Conservation (phyloP, 441 rosid species). For the Biscutella auriculata region DNA sequence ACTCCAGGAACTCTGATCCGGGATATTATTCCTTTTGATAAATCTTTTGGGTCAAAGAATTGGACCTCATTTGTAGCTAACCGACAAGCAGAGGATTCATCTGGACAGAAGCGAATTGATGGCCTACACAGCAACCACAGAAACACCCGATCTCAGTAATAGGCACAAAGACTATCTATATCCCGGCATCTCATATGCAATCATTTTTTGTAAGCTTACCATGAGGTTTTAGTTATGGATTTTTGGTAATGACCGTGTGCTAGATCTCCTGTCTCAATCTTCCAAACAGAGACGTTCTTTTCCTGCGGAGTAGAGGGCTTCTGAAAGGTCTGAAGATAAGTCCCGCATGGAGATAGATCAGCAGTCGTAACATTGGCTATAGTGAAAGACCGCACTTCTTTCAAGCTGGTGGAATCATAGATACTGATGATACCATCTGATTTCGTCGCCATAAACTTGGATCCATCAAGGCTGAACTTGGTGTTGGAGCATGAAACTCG, state of each 20-base stretch:
- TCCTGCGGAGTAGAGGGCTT: conserved; percentile 65
- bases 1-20: conserved; percentile 64
- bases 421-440: conserved; percentile 36
- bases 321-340: conserved; percentile 80
- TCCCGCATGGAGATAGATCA: conserved; percentile 60
- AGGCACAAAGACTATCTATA: background rate
- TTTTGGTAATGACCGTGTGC: conserved; percentile 63
- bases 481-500: conserved; percentile 50
- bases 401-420: conserved; percentile 46
- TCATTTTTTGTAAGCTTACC: conserved; percentile 29
- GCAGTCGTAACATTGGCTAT: conserved; percentile 49
- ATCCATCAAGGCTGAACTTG: conserved; percentile 61
- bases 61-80: conserved; percentile 83
- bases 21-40: conserved; percentile 54
- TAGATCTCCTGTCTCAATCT: conserved; percentile 43
- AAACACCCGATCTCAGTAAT: conserved; percentile 7
- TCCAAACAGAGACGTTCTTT: conserved; percentile 70
- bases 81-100: conserved; percentile 75
- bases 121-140: conserved; percentile 47
- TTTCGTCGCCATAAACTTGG: conserved; percentile 56
- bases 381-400: conserved; percentile 53
- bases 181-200: background rate
- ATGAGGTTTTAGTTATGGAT: conserved; percentile 60
- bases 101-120: conserved; percentile 54
- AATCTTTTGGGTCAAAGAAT: conserved; percentile 66